A percentile compares a stretch with the other conserved stretches of the same genome.
Evolutionary conservation across 148 eudicot species (phyloP).

Genomic region (Chenopodium formosanum): DNA sequence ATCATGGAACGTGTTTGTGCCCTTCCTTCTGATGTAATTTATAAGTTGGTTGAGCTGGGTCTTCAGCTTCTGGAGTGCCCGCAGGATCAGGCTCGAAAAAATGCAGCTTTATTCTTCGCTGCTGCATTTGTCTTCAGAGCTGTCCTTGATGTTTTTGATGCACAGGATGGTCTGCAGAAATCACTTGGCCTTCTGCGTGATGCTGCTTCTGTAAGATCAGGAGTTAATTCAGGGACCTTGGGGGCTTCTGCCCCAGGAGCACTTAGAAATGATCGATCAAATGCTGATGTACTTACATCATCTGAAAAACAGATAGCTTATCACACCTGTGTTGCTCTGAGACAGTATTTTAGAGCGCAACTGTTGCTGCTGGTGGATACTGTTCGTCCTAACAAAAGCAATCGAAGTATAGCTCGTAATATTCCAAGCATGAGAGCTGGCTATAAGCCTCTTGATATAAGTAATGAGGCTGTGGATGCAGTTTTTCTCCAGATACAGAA

Average conservation of each 20-base stretch:
- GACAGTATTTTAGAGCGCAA: constrained; percentile 94
- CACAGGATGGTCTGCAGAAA: constrained; percentile 86
- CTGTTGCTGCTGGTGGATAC: constrained; percentile 83
- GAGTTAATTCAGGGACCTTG: constrained; percentile 63
- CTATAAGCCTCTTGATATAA: constrained; percentile 89
- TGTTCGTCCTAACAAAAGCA: constrained; percentile 70
- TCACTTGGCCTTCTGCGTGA: constrained; percentile 58
- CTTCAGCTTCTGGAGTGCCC: constrained; percentile 90
- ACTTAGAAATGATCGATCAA: constrained; percentile 70
- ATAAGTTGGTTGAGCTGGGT: constrained; percentile 76
- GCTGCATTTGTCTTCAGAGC: constrained; percentile 95
- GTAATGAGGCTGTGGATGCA: constrained; percentile 91
- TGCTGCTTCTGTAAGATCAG: constrained; percentile 89
- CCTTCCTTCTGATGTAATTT: constrained; percentile 70
- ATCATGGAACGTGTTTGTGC: constrained; percentile 97
- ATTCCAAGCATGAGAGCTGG: constrained; percentile 67
- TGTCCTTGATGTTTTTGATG: constrained; percentile 84
- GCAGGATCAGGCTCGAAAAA: constrained; percentile 92
- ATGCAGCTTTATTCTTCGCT: constrained; percentile 90
- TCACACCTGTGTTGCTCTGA: constrained; percentile 87
- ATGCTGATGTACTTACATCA: constrained; percentile 80
- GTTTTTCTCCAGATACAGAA: constrained; percentile 82
- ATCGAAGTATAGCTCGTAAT: constrained; percentile 66
- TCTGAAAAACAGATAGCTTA: constrained; percentile 95
- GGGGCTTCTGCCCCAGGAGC: constrained; percentile 60